Percentiles rank a stretch among this genome's conserved stretches.
These are phyloP conservation scores for Phlegmacium glaucopus DNA, from an alignment of 768 basidiomycete genomes.

Conservation along the genomic window DNA sequence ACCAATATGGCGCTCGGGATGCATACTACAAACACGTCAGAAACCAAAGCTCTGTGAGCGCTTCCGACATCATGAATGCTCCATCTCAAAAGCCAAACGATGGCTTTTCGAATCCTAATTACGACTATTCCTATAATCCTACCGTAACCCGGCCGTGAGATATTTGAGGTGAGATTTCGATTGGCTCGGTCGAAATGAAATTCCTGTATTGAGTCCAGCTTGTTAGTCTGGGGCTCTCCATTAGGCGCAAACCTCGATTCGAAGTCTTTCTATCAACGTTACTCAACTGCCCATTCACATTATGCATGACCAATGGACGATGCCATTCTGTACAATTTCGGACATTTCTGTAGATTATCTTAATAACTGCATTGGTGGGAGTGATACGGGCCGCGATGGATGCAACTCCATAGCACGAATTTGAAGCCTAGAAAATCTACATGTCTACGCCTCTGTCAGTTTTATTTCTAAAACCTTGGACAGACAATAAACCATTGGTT, in stretches of 20 bases:
- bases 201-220: background rate
- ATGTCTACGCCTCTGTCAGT: too few species aligned
- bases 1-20: constrained; percentile 20
- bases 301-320: too few species aligned
- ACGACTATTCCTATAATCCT: constrained; percentile 31
- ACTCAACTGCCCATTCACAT: too few species aligned
- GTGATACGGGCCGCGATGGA: too few species aligned
- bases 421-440: too few species aligned
- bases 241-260: too few species aligned
- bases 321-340: background rate
- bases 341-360: background rate
- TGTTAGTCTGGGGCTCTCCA: too few species aligned
- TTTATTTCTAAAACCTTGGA: too few species aligned
- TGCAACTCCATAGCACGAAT: too few species aligned
- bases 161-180: background rate
- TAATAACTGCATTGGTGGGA: too few species aligned
- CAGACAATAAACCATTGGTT: too few species aligned
- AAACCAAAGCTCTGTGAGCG: constrained; percentile 51
- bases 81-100: constrained; percentile 47
- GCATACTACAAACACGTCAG: constrained; percentile 50
- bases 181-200: constrained; percentile 1
- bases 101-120: constrained; percentile 30
- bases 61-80: constrained; percentile 51
- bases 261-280: too few species aligned
- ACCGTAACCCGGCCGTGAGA: constrained; percentile 16